Evolutionary conservation across 2,329 filamentous ascomycete species (phyloP).

Genomic region (Pseudogymnoascus sp.): DNA sequence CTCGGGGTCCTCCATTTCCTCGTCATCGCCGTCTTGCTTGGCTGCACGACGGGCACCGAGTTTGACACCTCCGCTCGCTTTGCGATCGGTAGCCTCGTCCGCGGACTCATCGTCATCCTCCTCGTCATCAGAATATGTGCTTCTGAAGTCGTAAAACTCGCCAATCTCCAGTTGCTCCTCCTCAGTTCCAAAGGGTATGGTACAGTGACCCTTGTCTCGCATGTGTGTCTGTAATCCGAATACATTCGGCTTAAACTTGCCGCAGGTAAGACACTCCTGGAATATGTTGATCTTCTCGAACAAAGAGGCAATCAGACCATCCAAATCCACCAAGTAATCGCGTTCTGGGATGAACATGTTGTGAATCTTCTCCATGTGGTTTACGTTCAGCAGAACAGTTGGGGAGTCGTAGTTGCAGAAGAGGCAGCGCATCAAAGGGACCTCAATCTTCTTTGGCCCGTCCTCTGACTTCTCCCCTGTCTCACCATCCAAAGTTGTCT

Average conservation of each 20-base stretch:
- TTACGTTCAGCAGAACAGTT: constrained; percentile 63
- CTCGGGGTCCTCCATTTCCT: constrained; percentile 53
- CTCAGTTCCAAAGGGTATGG: constrained; percentile 84
- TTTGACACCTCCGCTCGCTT: constrained; percentile 54
- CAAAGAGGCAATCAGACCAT: constrained; percentile 71
- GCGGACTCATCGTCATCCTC: constrained; percentile 52
- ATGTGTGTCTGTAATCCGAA: constrained; percentile 90
- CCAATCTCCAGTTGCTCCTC: constrained; percentile 90
- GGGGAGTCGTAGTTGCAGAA: constrained; percentile 89
- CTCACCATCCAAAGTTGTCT: constrained; percentile 17
- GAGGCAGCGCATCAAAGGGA: constrained; percentile 50
- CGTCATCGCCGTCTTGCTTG: constrained; percentile 45
- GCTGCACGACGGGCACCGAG: constrained; percentile 52
- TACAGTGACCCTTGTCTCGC: constrained; percentile 94
- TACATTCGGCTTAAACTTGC: constrained; percentile 69
- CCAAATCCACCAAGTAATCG: constrained; percentile 70
- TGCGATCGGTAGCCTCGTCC: constrained; percentile 41
- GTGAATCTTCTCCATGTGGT: constrained; percentile 88
- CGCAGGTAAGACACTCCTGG: constrained; percentile 81
- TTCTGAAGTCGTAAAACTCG: constrained; percentile 93
- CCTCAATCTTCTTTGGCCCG: constrained; percentile 28
- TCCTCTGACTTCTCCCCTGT: constrained; percentile 30
- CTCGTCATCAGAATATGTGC: constrained; percentile 82
- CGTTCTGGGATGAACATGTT: constrained; percentile 95
- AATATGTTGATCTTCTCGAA: constrained; percentile 71